Evolutionary conservation across 495 filamentous ascomycete genomes (phyloP).

Genomic region (Aspergillus nidulans): DNA sequence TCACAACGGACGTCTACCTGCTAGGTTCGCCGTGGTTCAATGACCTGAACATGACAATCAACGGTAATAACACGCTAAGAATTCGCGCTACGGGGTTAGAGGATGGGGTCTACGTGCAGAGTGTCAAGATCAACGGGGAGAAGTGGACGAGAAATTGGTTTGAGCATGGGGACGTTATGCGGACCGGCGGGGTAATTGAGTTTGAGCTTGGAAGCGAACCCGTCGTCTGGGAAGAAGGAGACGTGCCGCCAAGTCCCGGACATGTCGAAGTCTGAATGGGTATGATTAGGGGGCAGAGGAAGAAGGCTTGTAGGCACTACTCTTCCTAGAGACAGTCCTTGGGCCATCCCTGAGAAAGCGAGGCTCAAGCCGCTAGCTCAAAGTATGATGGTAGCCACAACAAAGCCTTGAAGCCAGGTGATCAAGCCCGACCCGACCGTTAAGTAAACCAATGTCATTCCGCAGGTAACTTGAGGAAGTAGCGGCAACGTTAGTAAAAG

Average conservation of each 20-base stretch:
- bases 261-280: slow-evolving; percentile 13
- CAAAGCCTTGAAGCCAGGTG: no score
- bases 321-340: no score
- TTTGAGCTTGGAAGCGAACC: slow-evolving; percentile 55
- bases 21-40: slow-evolving; percentile 60
- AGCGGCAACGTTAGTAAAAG: no score
- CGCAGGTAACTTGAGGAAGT: no score
- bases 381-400: no score
- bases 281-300: no score
- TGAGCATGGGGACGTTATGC: slow-evolving; percentile 60
- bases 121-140: slow-evolving; percentile 30
- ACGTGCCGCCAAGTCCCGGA: slow-evolving; percentile 49
- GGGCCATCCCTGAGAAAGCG: no score
- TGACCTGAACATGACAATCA: slow-evolving; percentile 54
- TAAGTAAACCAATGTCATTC: no score
- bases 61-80: slow-evolving; percentile 47
- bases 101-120: slow-evolving; percentile 52
- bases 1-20: slow-evolving; percentile 61
- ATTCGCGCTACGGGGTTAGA: slow-evolving; percentile 52
- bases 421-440: no score
- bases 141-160: slow-evolving; percentile 53
- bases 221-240: slow-evolving; percentile 53
- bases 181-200: slow-evolving; percentile 56
- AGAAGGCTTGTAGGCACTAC: no score
- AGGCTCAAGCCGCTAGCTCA: no score